These are phyloP conservation scores for Ceratobasidium sp. DNA, from an alignment of 1,284 basidiomycete species.

Conservation along the genomic window DNA sequence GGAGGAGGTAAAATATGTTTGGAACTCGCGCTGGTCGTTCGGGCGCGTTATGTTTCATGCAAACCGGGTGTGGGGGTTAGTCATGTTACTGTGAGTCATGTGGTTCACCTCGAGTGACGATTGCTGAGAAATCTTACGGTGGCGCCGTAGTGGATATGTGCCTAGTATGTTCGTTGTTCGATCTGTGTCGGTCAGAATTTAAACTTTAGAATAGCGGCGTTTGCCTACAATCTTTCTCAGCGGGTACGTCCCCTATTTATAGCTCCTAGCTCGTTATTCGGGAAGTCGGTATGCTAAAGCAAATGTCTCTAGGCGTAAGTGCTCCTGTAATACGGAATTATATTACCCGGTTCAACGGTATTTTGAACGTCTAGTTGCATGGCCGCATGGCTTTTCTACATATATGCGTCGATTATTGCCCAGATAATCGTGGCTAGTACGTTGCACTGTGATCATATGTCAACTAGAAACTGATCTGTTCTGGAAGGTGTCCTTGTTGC, in stretches of 20 bases:
- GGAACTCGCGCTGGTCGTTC: conserved; percentile 38
- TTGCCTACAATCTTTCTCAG: conserved; percentile 30
- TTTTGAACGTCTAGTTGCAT: conserved; percentile 13
- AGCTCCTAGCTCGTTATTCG: neutral
- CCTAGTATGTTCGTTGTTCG: conserved; percentile 1
- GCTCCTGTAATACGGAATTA: neutral
- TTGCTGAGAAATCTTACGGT: neutral
- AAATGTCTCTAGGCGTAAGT: neutral
- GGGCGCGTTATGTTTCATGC: conserved; percentile 43
- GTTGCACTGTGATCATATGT: neutral
- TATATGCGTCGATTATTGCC: conserved; percentile 30
- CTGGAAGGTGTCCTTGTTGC: conserved; percentile 13
- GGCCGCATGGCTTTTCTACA: conserved; percentile 33
- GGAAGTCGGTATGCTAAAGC: neutral
- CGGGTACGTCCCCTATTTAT: neutral
- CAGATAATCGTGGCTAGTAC: conserved; percentile 39
- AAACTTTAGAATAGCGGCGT: neutral
- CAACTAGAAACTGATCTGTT: neutral
- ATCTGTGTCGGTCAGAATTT: neutral
- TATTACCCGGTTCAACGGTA: neutral
- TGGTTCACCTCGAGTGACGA: neutral
- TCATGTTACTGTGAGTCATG: conserved; percentile 21
- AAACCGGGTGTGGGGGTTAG: conserved; percentile 26
- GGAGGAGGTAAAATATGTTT: conserved; percentile 8
- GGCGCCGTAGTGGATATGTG: conserved; percentile 13